Evolutionary conservation across 169 alveolate genomes (phyloP).

Genomic region (Blepharisma undulans): DNA sequence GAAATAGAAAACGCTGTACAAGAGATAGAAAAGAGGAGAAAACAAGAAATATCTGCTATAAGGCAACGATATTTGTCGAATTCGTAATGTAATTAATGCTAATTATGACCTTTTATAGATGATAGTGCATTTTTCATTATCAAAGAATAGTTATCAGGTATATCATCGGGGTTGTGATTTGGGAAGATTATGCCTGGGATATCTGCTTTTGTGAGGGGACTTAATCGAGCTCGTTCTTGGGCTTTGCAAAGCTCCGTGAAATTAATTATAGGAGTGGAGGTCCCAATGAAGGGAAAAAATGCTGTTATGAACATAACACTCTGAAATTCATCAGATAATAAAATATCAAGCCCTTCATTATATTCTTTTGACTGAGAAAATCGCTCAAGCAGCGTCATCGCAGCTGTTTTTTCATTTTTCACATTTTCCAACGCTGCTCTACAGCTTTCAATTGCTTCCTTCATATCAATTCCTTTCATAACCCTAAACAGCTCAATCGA

Average conservation of each 20-base stretch:
- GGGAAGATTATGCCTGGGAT: not conserved
- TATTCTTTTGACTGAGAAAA: not conserved
- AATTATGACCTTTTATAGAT: not conserved
- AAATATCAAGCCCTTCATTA: not conserved
- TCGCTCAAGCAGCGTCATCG: not conserved
- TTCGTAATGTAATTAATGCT: not conserved
- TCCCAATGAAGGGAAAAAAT: slow-evolving; percentile 25
- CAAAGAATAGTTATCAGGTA: not conserved
- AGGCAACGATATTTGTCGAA: not conserved
- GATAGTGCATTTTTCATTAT: not conserved
- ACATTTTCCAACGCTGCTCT: not conserved
- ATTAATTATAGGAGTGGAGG: slow-evolving; percentile 11
- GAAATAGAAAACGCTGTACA: not conserved
- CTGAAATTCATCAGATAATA: not conserved
- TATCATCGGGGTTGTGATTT: not conserved
- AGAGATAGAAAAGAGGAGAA: not conserved
- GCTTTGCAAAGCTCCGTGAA: not conserved
- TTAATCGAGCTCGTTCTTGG: not conserved
- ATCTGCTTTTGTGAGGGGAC: not conserved
- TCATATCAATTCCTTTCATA: not conserved
- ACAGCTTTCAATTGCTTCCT: not conserved
- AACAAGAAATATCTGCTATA: not conserved
- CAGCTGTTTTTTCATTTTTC: not conserved
- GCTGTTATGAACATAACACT: not conserved
- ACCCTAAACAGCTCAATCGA: not conserved